These are phyloP conservation scores for Penicillium sp. DNA, from an alignment of 2,329 filamentous ascomycete genomes.

Conservation along the genomic window DNA sequence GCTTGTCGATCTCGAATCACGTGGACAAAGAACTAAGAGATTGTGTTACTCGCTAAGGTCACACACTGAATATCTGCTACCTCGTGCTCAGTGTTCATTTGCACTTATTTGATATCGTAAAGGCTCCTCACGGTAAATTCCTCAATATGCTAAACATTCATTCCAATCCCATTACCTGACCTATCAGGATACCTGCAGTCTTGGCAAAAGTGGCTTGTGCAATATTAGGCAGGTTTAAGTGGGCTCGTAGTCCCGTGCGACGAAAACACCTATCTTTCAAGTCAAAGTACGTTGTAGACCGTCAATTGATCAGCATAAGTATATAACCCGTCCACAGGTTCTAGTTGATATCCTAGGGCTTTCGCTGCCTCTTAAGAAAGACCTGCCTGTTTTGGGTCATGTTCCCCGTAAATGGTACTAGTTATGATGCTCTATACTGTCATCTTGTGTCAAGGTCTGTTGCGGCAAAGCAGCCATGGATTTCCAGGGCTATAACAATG, in stretches of 20 bases:
- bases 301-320: background rate
- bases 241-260: conserved; percentile 19
- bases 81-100: background rate
- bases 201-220: conserved; percentile 12
- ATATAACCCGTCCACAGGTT: background rate
- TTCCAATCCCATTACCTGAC: background rate
- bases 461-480: background rate
- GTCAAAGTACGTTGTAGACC: background rate
- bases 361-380: background rate
- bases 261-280: conserved; percentile 4
- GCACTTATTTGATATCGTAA: background rate
- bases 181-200: conserved; percentile 5
- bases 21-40: background rate
- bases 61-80: background rate
- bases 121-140: background rate
- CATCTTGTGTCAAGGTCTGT: background rate
- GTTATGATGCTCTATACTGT: background rate
- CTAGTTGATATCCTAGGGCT: background rate
- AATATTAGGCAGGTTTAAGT: conserved; percentile 10
- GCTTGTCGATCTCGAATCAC: conserved; percentile 20
- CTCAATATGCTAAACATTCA: background rate
- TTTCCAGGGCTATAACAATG: background rate
- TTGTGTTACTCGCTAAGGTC: background rate
- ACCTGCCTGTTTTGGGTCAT: background rate
- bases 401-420: no score